Evolutionary conservation across 2,329 filamentous ascomycete species (phyloP), one percentile per base, ranked within the genome.

Genomic region (Scedosporium boydii): DNA sequence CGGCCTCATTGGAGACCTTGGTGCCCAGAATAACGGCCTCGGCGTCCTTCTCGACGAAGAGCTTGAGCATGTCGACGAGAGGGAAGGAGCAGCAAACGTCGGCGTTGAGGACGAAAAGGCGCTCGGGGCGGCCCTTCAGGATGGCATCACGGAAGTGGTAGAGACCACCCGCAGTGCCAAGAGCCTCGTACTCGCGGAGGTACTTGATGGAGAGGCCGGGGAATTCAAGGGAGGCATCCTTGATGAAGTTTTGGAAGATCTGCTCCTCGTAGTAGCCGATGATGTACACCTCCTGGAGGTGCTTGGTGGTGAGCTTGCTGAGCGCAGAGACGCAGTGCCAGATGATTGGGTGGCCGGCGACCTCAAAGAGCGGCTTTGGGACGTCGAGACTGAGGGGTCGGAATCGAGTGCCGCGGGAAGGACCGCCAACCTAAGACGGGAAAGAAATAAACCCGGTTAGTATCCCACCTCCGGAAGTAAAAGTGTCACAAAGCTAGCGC

Each of bases 141-240:
- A 99, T 98, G 67, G 91, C 91, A 84, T 99, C 95, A 73, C 95
- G 91, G 87, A 99, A 98, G 80, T 98, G 95, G 83, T 98, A 99
- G 56, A 99, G 86, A 65, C 95, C 95, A 69, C 95, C 95, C 34
- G 95, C 95, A 14, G 95, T 98, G 73, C 95, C 95, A 65, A 99
- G 80, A 64, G 95, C 93, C 76, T 96, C 89, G 80, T 99, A 99
- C 81, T 99, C 95, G 73, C 95, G 90, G 61, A 99, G 86, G 79
- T 99, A 99, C 76, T 93, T 91, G 78, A 98, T 91, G 70, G 87
- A 87, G 70, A 98, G 86, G 72, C 91, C 85, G 61, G 93, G 91
- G 79, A 96, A 96, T 73, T 91, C 89, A 74, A 85, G 85, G 65
- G 87, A 82, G 65, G 92, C 86, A 73, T 96, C 90, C 78, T 96